phyloP scores from a whole-genome alignment of 148 eudicot genomes.

The Mesembryanthemum crystallinum region DNA sequence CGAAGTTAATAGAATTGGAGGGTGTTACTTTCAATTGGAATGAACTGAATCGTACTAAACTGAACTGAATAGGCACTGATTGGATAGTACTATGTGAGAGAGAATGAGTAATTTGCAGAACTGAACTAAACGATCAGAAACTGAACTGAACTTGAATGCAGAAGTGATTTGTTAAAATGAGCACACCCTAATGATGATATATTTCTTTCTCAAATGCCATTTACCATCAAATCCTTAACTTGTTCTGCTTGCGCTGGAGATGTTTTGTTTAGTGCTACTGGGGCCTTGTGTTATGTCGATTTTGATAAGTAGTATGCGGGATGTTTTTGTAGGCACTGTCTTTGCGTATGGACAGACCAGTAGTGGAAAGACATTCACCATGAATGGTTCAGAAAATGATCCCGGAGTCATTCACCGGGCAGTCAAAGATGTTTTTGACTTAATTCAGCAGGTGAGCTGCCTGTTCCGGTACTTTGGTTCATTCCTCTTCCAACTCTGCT shows the following conservation, averaged over 20 bases:
- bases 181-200: no score
- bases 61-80: no score
- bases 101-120: no score
- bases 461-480: background rate
- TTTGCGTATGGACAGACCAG: constrained; percentile 99
- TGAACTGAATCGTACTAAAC: no score
- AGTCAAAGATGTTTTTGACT: constrained; percentile 69
- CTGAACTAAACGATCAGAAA: no score
- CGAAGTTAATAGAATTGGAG: background rate
- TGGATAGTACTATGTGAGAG: no score
- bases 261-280: background rate
- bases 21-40: no score
- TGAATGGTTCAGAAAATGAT: constrained; percentile 91
- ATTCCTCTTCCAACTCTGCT: background rate
- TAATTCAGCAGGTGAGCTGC: constrained; percentile 50
- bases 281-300: background rate
- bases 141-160: no score
- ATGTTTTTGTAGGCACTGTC: constrained; percentile 66
- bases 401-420: constrained; percentile 88
- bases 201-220: background rate
- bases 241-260: background rate
- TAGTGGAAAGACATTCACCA: constrained; percentile 96
- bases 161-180: no score
- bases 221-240: background rate
- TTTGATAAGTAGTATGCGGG: constrained; percentile 1